A percentile compares a stretch with the other conserved stretches of the same genome.
phyloP scores from a whole-genome alignment of 2,329 filamentous ascomycete species.

The Ceratocystis alfenasii region DNA sequence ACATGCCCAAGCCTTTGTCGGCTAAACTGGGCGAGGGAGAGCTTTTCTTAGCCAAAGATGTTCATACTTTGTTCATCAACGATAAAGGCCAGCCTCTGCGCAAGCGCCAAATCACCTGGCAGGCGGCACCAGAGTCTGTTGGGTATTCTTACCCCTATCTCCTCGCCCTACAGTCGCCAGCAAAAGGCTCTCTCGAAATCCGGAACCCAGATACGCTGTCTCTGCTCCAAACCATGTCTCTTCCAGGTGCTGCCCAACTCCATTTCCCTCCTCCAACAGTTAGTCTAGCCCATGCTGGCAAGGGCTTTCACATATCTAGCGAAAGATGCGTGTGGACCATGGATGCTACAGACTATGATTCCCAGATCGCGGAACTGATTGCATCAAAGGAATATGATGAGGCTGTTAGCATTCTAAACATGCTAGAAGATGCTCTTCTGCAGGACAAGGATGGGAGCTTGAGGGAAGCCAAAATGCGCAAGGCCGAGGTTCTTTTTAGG shows the following conservation, averaged over 20 bases:
- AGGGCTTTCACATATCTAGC: slow-evolving; percentile 87
- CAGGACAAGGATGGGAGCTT: slow-evolving; percentile 69
- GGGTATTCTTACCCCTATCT: slow-evolving; percentile 97
- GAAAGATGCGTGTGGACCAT: slow-evolving; percentile 93
- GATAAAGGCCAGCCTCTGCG: slow-evolving; percentile 69
- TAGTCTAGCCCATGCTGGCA: slow-evolving; percentile 88
- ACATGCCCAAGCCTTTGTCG: slow-evolving; percentile 80
- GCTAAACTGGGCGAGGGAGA: slow-evolving; percentile 71
- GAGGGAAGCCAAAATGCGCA: slow-evolving; percentile 79
- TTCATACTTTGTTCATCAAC: slow-evolving; percentile 87
- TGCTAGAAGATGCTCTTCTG: slow-evolving; percentile 86
- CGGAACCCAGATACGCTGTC: slow-evolving; percentile 85
- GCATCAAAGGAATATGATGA: slow-evolving; percentile 68
- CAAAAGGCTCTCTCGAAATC: slow-evolving; percentile 78
- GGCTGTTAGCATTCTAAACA: slow-evolving; percentile 73
- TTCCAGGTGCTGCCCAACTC: slow-evolving; percentile 71
- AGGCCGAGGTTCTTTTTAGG: slow-evolving; percentile 75
- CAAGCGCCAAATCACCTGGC: slow-evolving; percentile 86
- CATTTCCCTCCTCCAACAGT: slow-evolving; percentile 88
- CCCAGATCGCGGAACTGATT: slow-evolving; percentile 73
- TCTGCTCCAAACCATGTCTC: slow-evolving; percentile 70
- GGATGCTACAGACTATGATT: slow-evolving; percentile 82
- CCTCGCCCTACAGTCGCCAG: slow-evolving; percentile 67
- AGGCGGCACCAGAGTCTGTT: slow-evolving; percentile 72
- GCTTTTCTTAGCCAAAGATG: slow-evolving; percentile 90